Percentiles rank a stretch among this genome's conserved stretches.
Conservation (phyloP, 768 basidiomycete species). For the Candolleomyces aberdarensis region DNA sequence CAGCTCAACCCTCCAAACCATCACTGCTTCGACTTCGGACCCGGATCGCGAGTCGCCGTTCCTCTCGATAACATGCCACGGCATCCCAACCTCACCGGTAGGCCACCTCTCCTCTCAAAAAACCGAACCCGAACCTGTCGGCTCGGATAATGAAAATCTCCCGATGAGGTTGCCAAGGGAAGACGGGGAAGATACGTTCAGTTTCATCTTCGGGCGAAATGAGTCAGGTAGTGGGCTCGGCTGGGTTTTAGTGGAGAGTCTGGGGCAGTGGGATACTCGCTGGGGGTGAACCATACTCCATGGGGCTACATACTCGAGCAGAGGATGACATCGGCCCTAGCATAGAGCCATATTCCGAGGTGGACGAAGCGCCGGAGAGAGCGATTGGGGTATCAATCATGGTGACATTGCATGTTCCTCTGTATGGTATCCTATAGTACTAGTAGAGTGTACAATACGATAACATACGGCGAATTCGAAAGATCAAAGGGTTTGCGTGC, state of each 20-base stretch:
- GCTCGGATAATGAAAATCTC: slow-evolving; percentile 25
- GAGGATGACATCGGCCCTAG: no score
- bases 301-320: slow-evolving; percentile 25
- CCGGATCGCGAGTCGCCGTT: slow-evolving; percentile 26
- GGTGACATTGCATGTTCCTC: neutral
- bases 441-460: neutral
- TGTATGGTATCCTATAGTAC: neutral
- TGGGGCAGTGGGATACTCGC: slow-evolving; percentile 36
- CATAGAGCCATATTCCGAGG: no score
- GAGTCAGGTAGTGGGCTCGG: slow-evolving; percentile 11
- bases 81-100: slow-evolving; percentile 39
- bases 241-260: slow-evolving; percentile 47
- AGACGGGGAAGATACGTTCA: slow-evolving; percentile 55
- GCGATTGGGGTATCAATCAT: neutral
- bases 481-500: neutral
- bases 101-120: slow-evolving; percentile 41
- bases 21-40: no score
- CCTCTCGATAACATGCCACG: slow-evolving; percentile 43
- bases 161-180: slow-evolving; percentile 42
- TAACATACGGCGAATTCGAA: neutral
- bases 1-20: no score
- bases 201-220: slow-evolving; percentile 32
- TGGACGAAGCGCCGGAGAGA: no score
- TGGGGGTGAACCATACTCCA: neutral
- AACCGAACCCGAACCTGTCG: slow-evolving; percentile 16